A percentile compares a stretch with the other conserved stretches of the same genome.
These are phyloP conservation scores for Bromus sterilis DNA, from an alignment of 176 grass and related monocot genomes.

Conservation along the genomic window DNA sequence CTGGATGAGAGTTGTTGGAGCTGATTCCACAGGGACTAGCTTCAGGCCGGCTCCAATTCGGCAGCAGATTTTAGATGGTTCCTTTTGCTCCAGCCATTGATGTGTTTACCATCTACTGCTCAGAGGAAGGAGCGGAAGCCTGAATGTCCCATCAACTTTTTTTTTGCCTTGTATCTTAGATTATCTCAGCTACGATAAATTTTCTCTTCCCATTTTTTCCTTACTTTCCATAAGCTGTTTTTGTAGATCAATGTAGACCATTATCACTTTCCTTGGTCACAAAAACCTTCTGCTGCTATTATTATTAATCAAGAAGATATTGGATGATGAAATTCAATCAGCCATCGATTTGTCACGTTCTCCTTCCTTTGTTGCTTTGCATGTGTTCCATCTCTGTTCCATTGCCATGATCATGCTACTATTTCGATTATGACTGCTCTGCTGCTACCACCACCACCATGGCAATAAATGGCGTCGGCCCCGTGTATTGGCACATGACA, in stretches of 20 bases:
- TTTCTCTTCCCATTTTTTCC: background rate
- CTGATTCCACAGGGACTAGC: constrained; percentile 9
- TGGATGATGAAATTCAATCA: constrained; percentile 13
- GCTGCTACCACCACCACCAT: background rate
- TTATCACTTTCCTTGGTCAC: constrained; percentile 8
- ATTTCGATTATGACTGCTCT: constrained; percentile 20
- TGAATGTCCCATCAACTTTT: background rate
- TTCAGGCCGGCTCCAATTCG: constrained; percentile 11
- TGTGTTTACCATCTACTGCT: constrained; percentile 19
- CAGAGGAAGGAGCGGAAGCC: background rate
- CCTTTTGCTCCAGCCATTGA: constrained; percentile 2
- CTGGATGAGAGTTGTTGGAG: constrained; percentile 24
- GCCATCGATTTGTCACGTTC: background rate
- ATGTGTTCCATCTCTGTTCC: background rate
- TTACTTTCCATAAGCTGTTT: constrained; percentile 16
- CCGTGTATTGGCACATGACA: constrained; percentile 26
- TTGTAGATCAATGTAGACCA: constrained; percentile 25
- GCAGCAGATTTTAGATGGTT: constrained; percentile 23
- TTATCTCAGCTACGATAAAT: constrained; percentile 18
- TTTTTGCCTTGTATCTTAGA: constrained; percentile 21
- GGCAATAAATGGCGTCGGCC: constrained; percentile 36
- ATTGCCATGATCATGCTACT: background rate
- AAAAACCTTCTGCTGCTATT: constrained; percentile 32
- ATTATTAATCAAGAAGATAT: constrained; percentile 42
- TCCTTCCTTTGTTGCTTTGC: background rate